Evolutionary conservation across 306 rosid genomes (phyloP).

Genomic region (Cicer chorassanicum): DNA sequence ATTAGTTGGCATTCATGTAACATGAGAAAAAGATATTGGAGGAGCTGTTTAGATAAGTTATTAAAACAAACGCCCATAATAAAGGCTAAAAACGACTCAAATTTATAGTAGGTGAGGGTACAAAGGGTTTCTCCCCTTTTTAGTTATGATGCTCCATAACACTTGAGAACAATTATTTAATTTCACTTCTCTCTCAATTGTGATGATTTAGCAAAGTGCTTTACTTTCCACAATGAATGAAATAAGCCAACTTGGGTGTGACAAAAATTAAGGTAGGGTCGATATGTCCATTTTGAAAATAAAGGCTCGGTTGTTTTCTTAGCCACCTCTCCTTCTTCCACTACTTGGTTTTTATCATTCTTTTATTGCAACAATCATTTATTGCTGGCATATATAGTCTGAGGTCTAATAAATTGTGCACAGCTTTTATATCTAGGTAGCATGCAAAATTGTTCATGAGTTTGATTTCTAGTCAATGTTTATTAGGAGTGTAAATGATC

Average conservation of each 20-base stretch:
- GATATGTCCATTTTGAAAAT: constrained; percentile 37
- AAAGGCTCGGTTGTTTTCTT: constrained; percentile 41
- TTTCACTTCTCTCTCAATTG: constrained; percentile 4
- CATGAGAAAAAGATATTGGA: constrained; percentile 24
- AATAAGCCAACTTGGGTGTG: constrained; percentile 54
- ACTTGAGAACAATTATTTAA: constrained; percentile 22
- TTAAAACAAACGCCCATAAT: neutral
- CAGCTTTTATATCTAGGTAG: neutral
- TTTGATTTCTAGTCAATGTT: no score
- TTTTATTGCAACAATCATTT: constrained; percentile 49
- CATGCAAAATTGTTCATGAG: constrained; percentile 28
- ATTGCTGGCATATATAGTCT: constrained; percentile 26
- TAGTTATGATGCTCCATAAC: constrained; percentile 7
- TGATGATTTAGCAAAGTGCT: constrained; percentile 53
- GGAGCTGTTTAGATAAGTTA: constrained; percentile 39
- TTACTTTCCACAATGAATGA: constrained; percentile 42
- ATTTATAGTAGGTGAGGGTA: neutral
- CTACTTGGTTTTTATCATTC: constrained; percentile 50
- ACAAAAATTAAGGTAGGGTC: constrained; percentile 59
- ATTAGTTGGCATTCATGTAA: constrained; percentile 35
- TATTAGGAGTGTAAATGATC: no score
- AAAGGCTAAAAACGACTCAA: neutral
- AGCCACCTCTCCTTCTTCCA: constrained; percentile 59
- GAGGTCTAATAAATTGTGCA: constrained; percentile 16
- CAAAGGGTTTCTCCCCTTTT: constrained; percentile 16